These are phyloP conservation scores for Acanthamoeba sp. DNA, from an alignment of 208 protist genomes.

Conservation along the genomic window DNA sequence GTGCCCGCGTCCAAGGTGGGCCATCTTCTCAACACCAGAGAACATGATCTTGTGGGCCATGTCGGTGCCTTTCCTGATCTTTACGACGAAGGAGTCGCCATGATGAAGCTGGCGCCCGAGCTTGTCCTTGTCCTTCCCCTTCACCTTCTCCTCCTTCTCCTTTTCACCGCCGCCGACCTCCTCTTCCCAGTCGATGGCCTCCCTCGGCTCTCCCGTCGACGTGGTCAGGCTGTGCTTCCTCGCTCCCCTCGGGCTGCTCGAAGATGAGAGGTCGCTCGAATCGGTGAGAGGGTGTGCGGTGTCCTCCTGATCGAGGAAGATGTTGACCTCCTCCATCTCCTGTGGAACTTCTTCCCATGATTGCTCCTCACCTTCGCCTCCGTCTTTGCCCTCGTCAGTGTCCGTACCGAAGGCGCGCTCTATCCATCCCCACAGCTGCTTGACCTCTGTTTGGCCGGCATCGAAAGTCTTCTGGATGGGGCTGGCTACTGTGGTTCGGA, in stretches of 20 bases:
- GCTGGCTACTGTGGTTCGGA: not conserved
- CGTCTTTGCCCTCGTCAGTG: not conserved
- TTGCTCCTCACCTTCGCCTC: not conserved
- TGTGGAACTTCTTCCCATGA: constrained; percentile 17
- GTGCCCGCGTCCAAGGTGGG: not conserved
- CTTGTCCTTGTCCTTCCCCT: not conserved
- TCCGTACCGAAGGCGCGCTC: not conserved
- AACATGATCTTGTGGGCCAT: constrained; percentile 54
- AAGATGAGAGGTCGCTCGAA: not conserved
- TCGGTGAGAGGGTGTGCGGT: not conserved
- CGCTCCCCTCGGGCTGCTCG: not conserved
- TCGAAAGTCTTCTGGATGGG: constrained; percentile 19
- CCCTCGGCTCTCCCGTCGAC: no score
- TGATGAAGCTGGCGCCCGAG: not conserved
- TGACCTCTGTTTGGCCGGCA: constrained; percentile 23
- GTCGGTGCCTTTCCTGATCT: not conserved
- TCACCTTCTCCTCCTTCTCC: no score
- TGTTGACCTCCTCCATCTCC: constrained; percentile 30
- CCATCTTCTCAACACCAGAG: constrained; percentile 6
- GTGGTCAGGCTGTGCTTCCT: not conserved
- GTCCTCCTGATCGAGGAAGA: constrained; percentile 12
- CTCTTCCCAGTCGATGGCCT: no score
- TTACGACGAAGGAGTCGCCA: not conserved
- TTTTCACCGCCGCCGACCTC: no score
- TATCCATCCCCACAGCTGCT: constrained; percentile 14